Base-by-base conservation (phyloP, 371 early-diverging fungal genomes). In the Apophysomyces ossiformis region DNA sequence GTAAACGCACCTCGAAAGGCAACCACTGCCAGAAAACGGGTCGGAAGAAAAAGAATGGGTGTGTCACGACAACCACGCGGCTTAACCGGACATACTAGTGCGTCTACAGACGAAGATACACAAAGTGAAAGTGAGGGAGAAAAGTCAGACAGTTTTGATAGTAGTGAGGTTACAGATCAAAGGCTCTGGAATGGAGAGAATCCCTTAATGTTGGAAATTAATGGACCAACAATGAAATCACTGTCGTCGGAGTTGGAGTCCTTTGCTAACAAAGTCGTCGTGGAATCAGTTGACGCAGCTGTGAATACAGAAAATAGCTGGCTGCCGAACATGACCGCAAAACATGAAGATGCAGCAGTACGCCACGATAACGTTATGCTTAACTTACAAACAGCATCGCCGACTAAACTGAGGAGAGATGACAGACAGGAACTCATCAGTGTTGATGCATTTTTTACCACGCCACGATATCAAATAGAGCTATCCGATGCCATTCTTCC, bases 41-140 rank as follows among this genome's bases (percentile, higher is more conserved):
- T 35, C 50, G 50, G 56, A 62, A 37, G 50, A 37, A 46, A 50
- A 35, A 36, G 45, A 7, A 21, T 47, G 13, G 36, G 32, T 35
- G 26, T 44, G 36, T 12, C 47, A 35, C 9, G 63, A 47, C 37
- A 47, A 46, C 15, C 47, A 46, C 13, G 47, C 6, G 26, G 50
- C 0, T 12, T 44, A 37, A 39, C 44, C 3, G 43, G 41, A 43
- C 26, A 50, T n/a, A 47, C 12, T 12, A 35, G 18, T 35, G 47
- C 44, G 11, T 44, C 21, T n/a, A 35, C 16, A 4, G 47, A 62
- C 35, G 47, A 62, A 35, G 47, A 47, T 1, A 47, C 63, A 47
- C 47, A 46, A 9, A 18, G 15, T 37, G 58, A 7, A 9, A 58
- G 58, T 36, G 38, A 37, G 8, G 32, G 15, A 13, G 58, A 58